Percentiles rank a stretch among this genome's conserved stretches.
Evolutionary conservation across 441 rosid species (phyloP).

Genomic region (Omphalea diandra): DNA sequence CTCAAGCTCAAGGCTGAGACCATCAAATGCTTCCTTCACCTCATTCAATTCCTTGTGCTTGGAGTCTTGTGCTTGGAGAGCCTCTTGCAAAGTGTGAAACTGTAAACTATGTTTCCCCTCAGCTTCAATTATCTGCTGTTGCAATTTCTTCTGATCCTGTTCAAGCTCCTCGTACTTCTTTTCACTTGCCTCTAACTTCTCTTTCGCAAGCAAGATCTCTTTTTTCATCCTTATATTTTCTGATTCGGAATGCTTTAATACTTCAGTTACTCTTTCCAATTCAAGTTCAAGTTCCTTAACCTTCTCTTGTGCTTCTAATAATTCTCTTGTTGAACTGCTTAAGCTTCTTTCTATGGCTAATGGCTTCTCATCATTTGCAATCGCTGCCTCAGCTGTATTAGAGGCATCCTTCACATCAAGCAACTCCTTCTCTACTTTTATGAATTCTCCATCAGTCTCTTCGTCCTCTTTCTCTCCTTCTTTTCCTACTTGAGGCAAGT

Average conservation of each 20-base stretch:
- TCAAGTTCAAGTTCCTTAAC: constrained; percentile 72
- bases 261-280: constrained; percentile 64
- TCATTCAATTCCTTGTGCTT: constrained; percentile 72
- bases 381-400: constrained; percentile 30
- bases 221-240: constrained; percentile 58
- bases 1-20: constrained; percentile 62
- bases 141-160: constrained; percentile 56
- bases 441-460: constrained; percentile 88
- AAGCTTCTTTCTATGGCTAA: constrained; percentile 47
- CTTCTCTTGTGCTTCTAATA: constrained; percentile 81
- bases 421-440: constrained; percentile 89
- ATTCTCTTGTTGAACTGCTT: constrained; percentile 63
- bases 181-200: constrained; percentile 55
- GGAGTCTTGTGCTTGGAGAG: constrained; percentile 60
- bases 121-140: constrained; percentile 61
- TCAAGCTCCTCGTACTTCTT: constrained; percentile 70
- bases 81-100: constrained; percentile 62
- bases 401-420: constrained; percentile 58
- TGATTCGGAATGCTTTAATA: constrained; percentile 67
- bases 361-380: constrained; percentile 33
- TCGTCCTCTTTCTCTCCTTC: constrained; percentile 74
- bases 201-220: constrained; percentile 52
- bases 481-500: constrained; percentile 37
- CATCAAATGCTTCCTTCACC: constrained; percentile 76
- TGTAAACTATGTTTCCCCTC: constrained; percentile 62